Conservation (phyloP, 1,139 yeast genomes). For the Chernovozyma sophiae-reginae region DNA sequence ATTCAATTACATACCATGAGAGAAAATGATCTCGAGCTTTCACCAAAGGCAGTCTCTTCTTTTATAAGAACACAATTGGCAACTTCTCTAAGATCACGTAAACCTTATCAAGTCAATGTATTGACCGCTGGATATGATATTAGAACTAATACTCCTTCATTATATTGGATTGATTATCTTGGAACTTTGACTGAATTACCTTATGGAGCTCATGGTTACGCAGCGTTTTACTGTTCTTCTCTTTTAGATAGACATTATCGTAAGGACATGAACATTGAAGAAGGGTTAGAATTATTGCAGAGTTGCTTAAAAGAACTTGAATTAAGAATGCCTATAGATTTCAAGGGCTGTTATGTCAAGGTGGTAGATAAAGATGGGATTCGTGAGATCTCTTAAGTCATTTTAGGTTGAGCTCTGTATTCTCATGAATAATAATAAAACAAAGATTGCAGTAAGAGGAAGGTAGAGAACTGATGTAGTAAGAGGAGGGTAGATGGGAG, state of each 20-base stretch:
- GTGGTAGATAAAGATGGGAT: constrained; percentile 73
- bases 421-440: too few relatives aligned
- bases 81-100: constrained; percentile 75
- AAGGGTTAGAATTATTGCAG: constrained; percentile 72
- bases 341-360: constrained; percentile 83
- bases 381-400: constrained; percentile 30
- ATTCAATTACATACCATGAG: constrained; percentile 85
- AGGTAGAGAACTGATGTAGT: too few relatives aligned
- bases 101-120: constrained; percentile 92
- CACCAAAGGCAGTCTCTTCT: constrained; percentile 82
- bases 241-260: constrained; percentile 87
- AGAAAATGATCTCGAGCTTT: constrained; percentile 71
- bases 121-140: constrained; percentile 82
- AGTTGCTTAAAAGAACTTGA: constrained; percentile 75
- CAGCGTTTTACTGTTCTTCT: constrained; percentile 89
- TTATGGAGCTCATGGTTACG: constrained; percentile 96
- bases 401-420: too few relatives aligned
- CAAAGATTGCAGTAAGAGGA: too few relatives aligned
- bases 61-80: constrained; percentile 89
- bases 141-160: constrained; percentile 57
- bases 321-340: constrained; percentile 91
- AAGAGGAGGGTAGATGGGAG: too few relatives aligned
- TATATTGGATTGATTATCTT: constrained; percentile 90
- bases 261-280: constrained; percentile 69
- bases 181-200: constrained; percentile 92